These are phyloP conservation scores for Cryomyces antarcticus DNA, from an alignment of 495 filamentous ascomycete genomes.

Conservation along the genomic window DNA sequence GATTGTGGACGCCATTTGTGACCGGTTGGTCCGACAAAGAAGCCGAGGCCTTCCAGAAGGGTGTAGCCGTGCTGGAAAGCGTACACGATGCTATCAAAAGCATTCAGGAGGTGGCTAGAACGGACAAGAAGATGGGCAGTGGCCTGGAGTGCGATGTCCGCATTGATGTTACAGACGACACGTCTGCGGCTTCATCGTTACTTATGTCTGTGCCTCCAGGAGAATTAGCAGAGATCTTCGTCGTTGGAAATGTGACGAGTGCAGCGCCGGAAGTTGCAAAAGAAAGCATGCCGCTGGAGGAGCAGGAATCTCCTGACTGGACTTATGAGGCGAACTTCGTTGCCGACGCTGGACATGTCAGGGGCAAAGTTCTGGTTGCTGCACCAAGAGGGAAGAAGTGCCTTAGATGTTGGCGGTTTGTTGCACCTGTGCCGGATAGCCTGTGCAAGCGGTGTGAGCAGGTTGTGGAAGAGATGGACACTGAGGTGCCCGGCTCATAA, in stretches of 20 bases:
- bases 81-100: conserved; percentile 41
- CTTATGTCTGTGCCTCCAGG: conserved; percentile 13
- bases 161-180: conserved; percentile 4
- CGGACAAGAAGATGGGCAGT: conserved; percentile 45
- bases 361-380: conserved; percentile 36
- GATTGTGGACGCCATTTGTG: neutral
- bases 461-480: conserved; percentile 27
- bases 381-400: conserved; percentile 57
- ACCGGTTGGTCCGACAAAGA: conserved; percentile 4
- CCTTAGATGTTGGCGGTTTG: conserved; percentile 72
- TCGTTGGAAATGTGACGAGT: conserved; percentile 49
- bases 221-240: conserved; percentile 54
- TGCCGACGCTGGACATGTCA: conserved; percentile 14
- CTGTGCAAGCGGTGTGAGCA: conserved; percentile 59
- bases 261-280: conserved; percentile 4
- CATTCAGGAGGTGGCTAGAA: conserved; percentile 46
- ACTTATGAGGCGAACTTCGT: conserved; percentile 26
- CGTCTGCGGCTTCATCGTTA: conserved; percentile 5
- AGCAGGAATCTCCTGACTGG: neutral
- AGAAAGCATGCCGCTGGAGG: neutral
- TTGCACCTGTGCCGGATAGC: conserved; percentile 32
- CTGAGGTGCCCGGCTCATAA: neutral
- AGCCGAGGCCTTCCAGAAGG: conserved; percentile 8
- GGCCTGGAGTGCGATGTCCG: conserved; percentile 52
- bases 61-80: conserved; percentile 13